Base-by-base conservation (phyloP, 1,284 basidiomycete genomes). In the Naganishia sp. region DNA sequence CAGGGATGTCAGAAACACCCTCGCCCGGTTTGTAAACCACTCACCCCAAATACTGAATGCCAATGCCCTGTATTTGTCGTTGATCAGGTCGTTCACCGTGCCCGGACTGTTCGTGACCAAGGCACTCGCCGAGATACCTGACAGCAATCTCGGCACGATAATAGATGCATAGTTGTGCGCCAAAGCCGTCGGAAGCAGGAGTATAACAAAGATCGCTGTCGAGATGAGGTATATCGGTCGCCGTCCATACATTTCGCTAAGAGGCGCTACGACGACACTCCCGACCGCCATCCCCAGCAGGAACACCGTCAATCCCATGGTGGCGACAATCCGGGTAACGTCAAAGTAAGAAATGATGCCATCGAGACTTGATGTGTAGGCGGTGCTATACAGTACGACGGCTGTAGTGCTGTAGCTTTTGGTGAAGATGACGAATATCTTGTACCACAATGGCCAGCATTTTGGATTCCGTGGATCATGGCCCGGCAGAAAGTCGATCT, bases 221-320 rank as follows among this genome's bases (percentile, higher is more conserved):
- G 86, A 86, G n/a, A 80, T 54, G 77, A 76, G 49, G 68, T 77
- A 75, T 21, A 73, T 77, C 75, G 75, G 71, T 81, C 84, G 69
- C 57, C 86, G 80, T 42, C 86, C 85, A 70, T 81, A 85, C 70
- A 84, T 82, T 80, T 88, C 87, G 56, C 84, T 84, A 69, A 87
- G 74, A 0, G 87, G 86, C 4, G 87, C 87, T 79, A 86, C 88
- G 3, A 87, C 60, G 3, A 86, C 75, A 39, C 50, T 50, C 2
- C 55, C 63, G 54, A 65, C 28, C 43, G 68, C 71, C 57, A 73
- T 70, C 3, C 72, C 83, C 47, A 86, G 74, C 32, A 87, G 85
- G 73, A 85, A 87, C 21, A 87, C 75, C 3, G 85, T 85, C 42
- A 89, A 81, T 39, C 87, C 87, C 3, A 87, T 80, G 57, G 86